phyloP scores from a whole-genome alignment of 345 rosid species.

The Fremontodendron californicum region DNA sequence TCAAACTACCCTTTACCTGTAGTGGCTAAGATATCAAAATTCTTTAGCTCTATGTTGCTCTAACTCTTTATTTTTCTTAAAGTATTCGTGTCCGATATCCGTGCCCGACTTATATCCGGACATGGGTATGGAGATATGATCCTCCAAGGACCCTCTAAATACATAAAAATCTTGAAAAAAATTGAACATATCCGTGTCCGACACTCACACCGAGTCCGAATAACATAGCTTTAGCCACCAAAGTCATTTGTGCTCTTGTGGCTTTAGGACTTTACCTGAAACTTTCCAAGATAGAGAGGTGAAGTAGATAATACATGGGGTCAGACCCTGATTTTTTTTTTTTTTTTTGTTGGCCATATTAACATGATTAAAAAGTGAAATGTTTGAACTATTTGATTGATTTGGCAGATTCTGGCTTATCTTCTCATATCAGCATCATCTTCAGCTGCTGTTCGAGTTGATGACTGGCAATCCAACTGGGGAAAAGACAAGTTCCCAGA shows the following conservation, averaged over 20 bases:
- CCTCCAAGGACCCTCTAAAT: too few species aligned
- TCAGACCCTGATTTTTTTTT: not conserved
- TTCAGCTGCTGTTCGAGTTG: conserved; percentile 72
- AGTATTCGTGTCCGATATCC: too few species aligned
- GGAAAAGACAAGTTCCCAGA: conserved; percentile 75
- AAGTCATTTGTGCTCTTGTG: conserved; percentile 1
- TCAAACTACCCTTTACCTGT: not conserved
- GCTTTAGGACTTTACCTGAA: not conserved
- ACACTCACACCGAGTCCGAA: too few species aligned
- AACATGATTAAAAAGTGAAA: not conserved
- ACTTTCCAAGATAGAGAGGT: not conserved
- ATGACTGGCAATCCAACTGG: conserved; percentile 84
- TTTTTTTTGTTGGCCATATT: too few species aligned
- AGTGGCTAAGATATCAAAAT: not conserved
- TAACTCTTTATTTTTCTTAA: too few species aligned
- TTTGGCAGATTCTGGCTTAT: conserved; percentile 61
- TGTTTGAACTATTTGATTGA: not conserved
- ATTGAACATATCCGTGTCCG: too few species aligned
- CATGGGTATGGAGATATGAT: too few species aligned
- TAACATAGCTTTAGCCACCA: not conserved
- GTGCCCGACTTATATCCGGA: too few species aligned
- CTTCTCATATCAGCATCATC: conserved; percentile 86
- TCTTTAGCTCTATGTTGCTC: too few species aligned
- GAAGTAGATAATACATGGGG: not conserved
- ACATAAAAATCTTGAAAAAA: too few species aligned